Evolutionary conservation across 2,329 filamentous ascomycete genomes (phyloP).

Genomic region (Sporothrix brasiliensis): DNA sequence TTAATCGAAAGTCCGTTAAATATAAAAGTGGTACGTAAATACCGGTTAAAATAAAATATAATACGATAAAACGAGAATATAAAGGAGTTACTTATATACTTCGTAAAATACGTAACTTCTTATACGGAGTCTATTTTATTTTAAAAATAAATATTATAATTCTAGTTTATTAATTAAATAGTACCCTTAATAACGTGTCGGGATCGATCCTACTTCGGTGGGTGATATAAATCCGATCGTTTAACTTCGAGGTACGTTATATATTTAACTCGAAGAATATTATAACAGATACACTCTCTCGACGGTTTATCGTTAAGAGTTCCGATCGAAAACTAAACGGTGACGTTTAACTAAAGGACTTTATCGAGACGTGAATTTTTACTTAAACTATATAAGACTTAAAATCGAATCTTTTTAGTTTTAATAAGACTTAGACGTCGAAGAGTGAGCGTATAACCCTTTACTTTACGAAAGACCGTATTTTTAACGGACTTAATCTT

Average conservation of each 20-base stretch:
- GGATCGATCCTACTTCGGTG: not conserved
- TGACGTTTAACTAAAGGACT: not conserved
- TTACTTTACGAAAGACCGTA: too few species aligned
- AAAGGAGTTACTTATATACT: not conserved
- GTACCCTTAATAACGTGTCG: not conserved
- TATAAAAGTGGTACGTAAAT: not conserved
- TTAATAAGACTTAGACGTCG: not conserved
- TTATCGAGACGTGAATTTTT: not conserved
- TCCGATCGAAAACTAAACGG: not conserved
- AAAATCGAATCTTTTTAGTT: not conserved
- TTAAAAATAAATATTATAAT: too few species aligned
- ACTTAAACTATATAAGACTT: not conserved
- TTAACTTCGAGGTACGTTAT: not conserved
- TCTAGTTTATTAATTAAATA: not conserved
- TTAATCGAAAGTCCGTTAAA: too few species aligned
- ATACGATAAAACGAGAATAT: not conserved
- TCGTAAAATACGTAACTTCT: too few species aligned
- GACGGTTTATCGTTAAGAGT: not conserved
- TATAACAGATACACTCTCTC: not conserved
- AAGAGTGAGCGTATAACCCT: too few species aligned
- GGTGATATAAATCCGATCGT: not conserved
- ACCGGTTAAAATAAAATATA: not conserved
- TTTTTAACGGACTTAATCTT: too few species aligned
- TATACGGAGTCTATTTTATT: too few species aligned
- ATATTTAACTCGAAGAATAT: not conserved